phyloP scores from a whole-genome alignment of 805 yeast species.

The Starmerella sp. region DNA sequence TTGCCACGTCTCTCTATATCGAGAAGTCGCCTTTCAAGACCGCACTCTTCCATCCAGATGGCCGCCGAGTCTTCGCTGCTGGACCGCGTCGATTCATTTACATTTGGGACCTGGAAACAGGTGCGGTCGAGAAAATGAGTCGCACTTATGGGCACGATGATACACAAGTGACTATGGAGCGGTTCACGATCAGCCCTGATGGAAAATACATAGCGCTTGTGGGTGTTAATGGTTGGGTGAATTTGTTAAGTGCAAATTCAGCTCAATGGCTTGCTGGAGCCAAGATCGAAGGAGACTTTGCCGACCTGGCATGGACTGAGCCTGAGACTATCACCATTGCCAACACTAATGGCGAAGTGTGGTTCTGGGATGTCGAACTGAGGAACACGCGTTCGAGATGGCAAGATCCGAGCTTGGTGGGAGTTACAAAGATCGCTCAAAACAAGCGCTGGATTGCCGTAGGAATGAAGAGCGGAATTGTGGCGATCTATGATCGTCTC shows the following conservation, averaged over 20 bases:
- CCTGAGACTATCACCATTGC: constrained; percentile 44
- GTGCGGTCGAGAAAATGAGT: constrained; percentile 69
- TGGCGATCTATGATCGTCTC: constrained; percentile 64
- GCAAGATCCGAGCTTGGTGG: constrained; percentile 79
- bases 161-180: constrained; percentile 76
- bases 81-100: constrained; percentile 90
- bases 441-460: constrained; percentile 82
- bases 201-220: constrained; percentile 64
- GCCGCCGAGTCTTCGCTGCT: constrained; percentile 57
- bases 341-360: constrained; percentile 74
- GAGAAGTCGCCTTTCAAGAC: constrained; percentile 66
- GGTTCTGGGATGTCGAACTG: constrained; percentile 61
- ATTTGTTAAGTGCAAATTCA: constrained; percentile 58
- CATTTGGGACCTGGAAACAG: constrained; percentile 74
- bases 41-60: constrained; percentile 51
- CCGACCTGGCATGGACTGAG: constrained; percentile 62
- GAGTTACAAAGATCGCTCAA: constrained; percentile 62
- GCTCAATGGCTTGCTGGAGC: constrained; percentile 85
- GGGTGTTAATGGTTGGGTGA: constrained; percentile 88
- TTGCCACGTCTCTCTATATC: constrained; percentile 73
- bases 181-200: constrained; percentile 56
- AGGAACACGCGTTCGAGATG: constrained; percentile 52
- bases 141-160: constrained; percentile 83
- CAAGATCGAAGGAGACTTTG: constrained; percentile 75
- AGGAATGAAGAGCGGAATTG: constrained; percentile 83